Evolutionary conservation across 192 early-diverging fungal genomes (phyloP).

Genomic region (Glomus cerebriforme): DNA sequence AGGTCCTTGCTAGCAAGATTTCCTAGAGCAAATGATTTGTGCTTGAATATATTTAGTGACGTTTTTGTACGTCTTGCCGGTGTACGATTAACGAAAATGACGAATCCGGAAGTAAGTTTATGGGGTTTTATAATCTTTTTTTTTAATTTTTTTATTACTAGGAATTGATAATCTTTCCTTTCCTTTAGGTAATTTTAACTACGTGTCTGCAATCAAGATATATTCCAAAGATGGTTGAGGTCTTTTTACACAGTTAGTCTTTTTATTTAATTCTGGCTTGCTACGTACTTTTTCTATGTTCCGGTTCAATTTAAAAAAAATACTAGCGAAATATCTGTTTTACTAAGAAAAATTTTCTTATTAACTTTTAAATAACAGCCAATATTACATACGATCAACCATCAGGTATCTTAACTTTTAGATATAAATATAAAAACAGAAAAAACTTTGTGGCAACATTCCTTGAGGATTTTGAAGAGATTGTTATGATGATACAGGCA

Average conservation of each 20-base stretch:
- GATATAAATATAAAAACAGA: not conserved
- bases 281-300: too few species aligned
- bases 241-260: not conserved
- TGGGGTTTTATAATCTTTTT: not conserved
- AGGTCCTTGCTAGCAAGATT: not conserved
- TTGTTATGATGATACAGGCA: not conserved
- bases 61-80: slow-evolving; percentile 16
- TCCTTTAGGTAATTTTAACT: not conserved
- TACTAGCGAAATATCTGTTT: not conserved
- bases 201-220: not conserved
- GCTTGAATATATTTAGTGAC: slow-evolving; percentile 6
- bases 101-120: not conserved
- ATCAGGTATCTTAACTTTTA: not conserved
- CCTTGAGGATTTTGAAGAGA: not conserved
- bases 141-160: not conserved
- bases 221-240: not conserved
- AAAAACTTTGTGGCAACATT: not conserved
- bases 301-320: too few species aligned
- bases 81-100: not conserved
- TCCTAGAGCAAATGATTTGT: slow-evolving; percentile 10
- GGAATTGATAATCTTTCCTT: not conserved
- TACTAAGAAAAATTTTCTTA: not conserved
- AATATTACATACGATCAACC: not conserved
- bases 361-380: not conserved
- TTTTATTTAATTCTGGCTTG: not conserved